Evolutionary conservation across 1,284 basidiomycete genomes (phyloP).

Genomic region (Boletellus deceptivus): DNA sequence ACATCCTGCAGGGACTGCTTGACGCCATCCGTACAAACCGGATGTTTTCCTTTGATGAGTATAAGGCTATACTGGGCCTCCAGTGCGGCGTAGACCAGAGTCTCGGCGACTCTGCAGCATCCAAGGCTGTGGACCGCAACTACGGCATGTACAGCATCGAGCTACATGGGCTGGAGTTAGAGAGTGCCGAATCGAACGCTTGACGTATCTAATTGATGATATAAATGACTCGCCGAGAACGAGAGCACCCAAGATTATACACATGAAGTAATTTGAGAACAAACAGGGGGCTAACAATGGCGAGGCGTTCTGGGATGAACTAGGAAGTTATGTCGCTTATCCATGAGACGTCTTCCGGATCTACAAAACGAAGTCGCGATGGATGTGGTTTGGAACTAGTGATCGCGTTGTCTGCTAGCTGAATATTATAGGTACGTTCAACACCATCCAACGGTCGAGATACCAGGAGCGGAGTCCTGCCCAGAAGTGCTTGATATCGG

Average conservation of each 20-base stretch:
- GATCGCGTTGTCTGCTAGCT: conserved; percentile 31
- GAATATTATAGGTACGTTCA: conserved; percentile 29
- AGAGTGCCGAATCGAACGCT: conserved; percentile 36
- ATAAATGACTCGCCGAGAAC: conserved; percentile 3
- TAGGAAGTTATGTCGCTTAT: conserved; percentile 20
- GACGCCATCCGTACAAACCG: conserved; percentile 63
- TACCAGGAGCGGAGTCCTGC: conserved; percentile 54
- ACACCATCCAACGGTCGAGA: conserved; percentile 24
- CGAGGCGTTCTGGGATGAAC: neutral
- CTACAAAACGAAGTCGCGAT: conserved; percentile 26
- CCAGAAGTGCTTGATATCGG: conserved; percentile 60
- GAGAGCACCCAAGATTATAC: no score
- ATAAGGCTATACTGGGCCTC: conserved; percentile 84
- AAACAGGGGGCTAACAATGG: conserved; percentile 1
- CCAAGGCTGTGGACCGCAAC: conserved; percentile 60
- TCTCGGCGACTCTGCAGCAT: conserved; percentile 46
- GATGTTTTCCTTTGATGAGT: conserved; percentile 83
- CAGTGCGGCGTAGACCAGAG: conserved; percentile 78
- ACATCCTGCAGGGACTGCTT: conserved; percentile 63
- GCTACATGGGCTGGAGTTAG: conserved; percentile 74
- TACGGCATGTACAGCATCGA: conserved; percentile 82
- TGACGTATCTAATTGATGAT: conserved; percentile 25
- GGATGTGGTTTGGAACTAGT: conserved; percentile 14
- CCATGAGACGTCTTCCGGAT: conserved; percentile 37
- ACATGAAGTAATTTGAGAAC: no score